A percentile compares a stretch with the other conserved stretches of the same genome.
phyloP scores from a whole-genome alignment of 257 asterid genomes.

The Capsicum chinense region DNA sequence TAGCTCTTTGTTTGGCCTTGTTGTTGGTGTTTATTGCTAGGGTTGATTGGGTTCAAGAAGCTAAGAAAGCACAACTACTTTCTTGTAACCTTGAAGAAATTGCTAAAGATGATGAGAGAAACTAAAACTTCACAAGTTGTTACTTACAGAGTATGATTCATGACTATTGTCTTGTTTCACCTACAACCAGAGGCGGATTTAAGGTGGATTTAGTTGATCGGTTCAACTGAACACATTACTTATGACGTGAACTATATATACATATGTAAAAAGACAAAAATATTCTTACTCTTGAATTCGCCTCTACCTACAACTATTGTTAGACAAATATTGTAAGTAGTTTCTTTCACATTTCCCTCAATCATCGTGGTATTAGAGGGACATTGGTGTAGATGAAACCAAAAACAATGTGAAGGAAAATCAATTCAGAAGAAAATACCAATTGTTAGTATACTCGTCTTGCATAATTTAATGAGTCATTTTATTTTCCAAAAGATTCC shows the following conservation, averaged over 20 bases:
- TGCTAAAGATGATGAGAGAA: conserved; percentile 23
- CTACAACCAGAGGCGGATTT: not conserved
- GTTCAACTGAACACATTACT: not conserved
- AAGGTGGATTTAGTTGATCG: not conserved
- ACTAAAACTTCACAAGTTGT: not conserved
- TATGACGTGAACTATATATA: not conserved
- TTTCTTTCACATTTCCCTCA: not conserved
- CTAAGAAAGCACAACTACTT: conserved; percentile 52
- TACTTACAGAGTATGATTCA: not conserved
- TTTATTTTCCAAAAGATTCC: not conserved
- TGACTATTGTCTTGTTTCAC: not conserved
- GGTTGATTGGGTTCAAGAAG: conserved; percentile 78
- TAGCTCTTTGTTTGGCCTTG: conserved; percentile 60
- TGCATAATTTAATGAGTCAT: not conserved
- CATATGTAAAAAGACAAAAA: not conserved
- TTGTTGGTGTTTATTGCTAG: conserved; percentile 61
- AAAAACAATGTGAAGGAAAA: not conserved
- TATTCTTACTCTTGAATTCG: not conserved
- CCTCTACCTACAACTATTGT: not conserved
- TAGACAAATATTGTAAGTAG: not conserved
- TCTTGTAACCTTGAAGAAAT: conserved; percentile 33
- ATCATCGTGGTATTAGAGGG: not conserved
- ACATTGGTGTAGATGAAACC: not conserved
- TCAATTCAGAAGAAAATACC: not conserved
- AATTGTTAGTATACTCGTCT: not conserved